Conservation (phyloP, 1,284 basidiomycete species). For the Tetrapyrgos nigripes region DNA sequence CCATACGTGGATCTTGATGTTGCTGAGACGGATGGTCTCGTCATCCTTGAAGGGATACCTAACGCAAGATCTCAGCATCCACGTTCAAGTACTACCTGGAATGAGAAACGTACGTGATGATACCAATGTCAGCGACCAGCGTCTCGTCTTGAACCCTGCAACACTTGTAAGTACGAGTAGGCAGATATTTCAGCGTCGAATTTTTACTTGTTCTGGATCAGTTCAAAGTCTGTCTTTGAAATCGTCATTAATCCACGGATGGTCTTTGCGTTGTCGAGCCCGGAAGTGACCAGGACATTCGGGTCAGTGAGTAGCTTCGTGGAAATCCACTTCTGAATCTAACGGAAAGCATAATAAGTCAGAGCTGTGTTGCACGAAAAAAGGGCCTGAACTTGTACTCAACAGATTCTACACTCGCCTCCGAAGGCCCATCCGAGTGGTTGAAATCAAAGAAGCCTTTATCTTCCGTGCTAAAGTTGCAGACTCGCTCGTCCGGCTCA, state of each 20-base stretch:
- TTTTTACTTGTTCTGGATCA: background rate
- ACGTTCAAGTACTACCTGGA: background rate
- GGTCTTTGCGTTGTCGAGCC: background rate
- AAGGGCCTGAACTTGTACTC: background rate
- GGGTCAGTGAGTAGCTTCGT: background rate
- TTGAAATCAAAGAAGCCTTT: conserved; percentile 1
- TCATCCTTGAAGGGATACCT: background rate
- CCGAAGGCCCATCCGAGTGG: background rate
- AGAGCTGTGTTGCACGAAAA: background rate
- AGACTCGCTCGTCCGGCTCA: background rate
- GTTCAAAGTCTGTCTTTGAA: background rate
- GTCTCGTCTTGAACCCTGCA: conserved; percentile 1
- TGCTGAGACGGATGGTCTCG: background rate
- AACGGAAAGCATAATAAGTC: background rate
- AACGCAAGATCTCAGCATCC: background rate
- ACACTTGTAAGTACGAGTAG: background rate
- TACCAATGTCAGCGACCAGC: background rate
- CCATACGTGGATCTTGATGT: conserved; percentile 2
- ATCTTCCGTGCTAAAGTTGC: background rate
- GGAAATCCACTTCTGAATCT: background rate
- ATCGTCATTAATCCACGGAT: background rate
- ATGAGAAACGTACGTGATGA: background rate
- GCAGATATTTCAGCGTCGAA: background rate
- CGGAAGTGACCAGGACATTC: background rate
- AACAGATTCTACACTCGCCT: background rate